phyloP scores from a whole-genome alignment of 768 basidiomycete genomes.

The Hemileccinum rubropunctum region DNA sequence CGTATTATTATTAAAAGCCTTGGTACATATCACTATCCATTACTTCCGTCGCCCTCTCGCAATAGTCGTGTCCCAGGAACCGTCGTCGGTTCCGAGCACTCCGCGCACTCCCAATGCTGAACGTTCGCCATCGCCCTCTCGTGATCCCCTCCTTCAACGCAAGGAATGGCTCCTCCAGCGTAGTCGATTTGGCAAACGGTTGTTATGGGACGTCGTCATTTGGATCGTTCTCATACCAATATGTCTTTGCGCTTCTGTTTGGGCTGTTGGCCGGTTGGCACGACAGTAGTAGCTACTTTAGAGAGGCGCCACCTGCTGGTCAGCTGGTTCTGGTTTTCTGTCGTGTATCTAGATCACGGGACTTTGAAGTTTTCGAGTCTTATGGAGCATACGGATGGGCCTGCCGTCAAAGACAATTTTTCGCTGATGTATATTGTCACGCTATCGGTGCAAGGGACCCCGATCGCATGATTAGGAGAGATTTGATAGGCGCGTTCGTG shows the following conservation, averaged over 20 bases:
- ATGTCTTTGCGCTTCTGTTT: slow-evolving; percentile 52
- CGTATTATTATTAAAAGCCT: slow-evolving; percentile 40
- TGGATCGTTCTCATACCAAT: slow-evolving; percentile 70
- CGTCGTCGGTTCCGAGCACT: slow-evolving; percentile 20
- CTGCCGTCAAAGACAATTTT: too few relatives aligned
- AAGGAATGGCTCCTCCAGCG: slow-evolving; percentile 86
- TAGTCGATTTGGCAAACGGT: slow-evolving; percentile 62
- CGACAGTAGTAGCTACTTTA: slow-evolving; percentile 47
- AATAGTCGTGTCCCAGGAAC: slow-evolving; percentile 69
- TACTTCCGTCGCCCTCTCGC: slow-evolving; percentile 81
- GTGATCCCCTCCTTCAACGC: slow-evolving; percentile 74
- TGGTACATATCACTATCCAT: slow-evolving; percentile 79
- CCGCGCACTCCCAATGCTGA: slow-evolving; percentile 17
- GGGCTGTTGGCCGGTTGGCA: slow-evolving; percentile 53
- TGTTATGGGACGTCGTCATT: slow-evolving; percentile 82
- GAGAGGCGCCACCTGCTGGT: slow-evolving; percentile 4
- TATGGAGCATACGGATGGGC: background rate
- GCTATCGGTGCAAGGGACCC: too few relatives aligned
- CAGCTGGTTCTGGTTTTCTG: background rate
- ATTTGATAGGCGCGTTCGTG: too few relatives aligned
- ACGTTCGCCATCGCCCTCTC: slow-evolving; percentile 29
- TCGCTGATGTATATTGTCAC: too few relatives aligned
- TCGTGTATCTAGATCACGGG: slow-evolving; percentile 2
- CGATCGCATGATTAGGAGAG: too few relatives aligned
- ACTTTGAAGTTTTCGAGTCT: background rate